Base-by-base conservation (phyloP, 805 yeast genomes). In the Suhomyces kilbournensis region DNA sequence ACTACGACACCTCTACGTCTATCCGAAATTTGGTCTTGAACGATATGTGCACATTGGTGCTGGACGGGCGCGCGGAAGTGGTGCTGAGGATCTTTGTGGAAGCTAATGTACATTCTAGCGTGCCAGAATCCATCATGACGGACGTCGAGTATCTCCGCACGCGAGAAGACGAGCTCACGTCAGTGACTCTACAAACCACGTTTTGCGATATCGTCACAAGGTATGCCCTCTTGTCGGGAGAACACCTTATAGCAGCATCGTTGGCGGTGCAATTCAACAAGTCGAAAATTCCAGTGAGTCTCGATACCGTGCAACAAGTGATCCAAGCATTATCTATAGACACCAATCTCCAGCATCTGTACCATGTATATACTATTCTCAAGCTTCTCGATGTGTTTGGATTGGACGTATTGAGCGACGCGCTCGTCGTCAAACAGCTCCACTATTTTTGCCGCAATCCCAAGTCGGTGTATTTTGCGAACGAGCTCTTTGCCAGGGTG, bases 211-310 rank as follows among this genome's bases (percentile, higher is more conserved):
- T 56, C 22, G 26, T 68, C 8, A 51, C 66, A 1, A 35, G 39
- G 2, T 64, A 58, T 43, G 52, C 68, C 2, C 52, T 54, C 4
- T 15, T 49, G 3, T 52, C 56, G 10, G 70, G 71, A 3, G 69
- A 67, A 7, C 57, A 58, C 12, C 38, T 66, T 9, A 47, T 65
- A 7, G 69, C 68, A 3, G 39, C 62, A 9, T 57, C 67, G 34
- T 61, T 57, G 44, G 47, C 55, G 12, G 19, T 60, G 6, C 43
- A 46, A 25, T 52, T 60, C 20, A 7, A 38, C 20, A 47, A 48
- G 3, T 10, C 20, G 2, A 55, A 53, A 2, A 30, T 55, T 7
- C 22, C 22, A 9, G 19, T 44, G 12, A 38, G 46, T 15, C 19
- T 8, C 14, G 52, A 50, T 3, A 28, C 49, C n/a, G 35, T 50